These are phyloP conservation scores for Testicularia cyperi DNA, from an alignment of 1,284 basidiomycete species.

Conservation along the genomic window DNA sequence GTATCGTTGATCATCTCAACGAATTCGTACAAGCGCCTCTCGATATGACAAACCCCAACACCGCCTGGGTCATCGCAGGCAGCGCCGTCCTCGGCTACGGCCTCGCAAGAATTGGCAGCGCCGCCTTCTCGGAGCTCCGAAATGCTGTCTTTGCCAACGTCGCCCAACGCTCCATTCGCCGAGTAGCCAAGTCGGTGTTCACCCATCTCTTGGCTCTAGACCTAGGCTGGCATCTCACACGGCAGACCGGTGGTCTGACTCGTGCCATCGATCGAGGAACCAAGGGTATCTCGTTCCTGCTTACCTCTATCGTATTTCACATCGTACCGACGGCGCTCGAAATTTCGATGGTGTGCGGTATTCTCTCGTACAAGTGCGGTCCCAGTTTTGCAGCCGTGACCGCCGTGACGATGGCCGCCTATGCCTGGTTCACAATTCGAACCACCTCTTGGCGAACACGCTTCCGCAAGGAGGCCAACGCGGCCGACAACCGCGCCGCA, in stretches of 20 bases:
- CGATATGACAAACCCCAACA: conserved; percentile 73
- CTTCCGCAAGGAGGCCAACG: conserved; percentile 91
- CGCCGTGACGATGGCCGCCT: conserved; percentile 78
- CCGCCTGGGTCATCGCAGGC: conserved; percentile 88
- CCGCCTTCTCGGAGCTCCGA: conserved; percentile 84
- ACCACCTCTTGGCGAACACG: conserved; percentile 96
- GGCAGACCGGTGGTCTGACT: conserved; percentile 93
- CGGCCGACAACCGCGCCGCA: conserved; percentile 93
- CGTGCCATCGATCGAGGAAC: conserved; percentile 95
- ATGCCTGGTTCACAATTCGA: conserved; percentile 94
- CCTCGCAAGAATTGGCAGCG: conserved; percentile 82
- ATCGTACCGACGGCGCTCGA: conserved; percentile 94
- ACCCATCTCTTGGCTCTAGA: conserved; percentile 87
- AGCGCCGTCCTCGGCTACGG: conserved; percentile 89
- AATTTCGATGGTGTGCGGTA: conserved; percentile 94
- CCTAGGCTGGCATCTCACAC: conserved; percentile 84
- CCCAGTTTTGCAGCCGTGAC: conserved; percentile 95
- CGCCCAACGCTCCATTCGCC: conserved; percentile 87
- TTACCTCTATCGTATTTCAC: conserved; percentile 90
- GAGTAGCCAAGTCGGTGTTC: conserved; percentile 90
- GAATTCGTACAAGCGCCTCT: conserved; percentile 61
- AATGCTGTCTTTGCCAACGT: conserved; percentile 97
- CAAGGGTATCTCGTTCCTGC: conserved; percentile 93
- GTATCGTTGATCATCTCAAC: conserved; percentile 84
- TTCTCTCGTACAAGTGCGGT: conserved; percentile 93